These are phyloP conservation scores for Lagenaria siceraria DNA, from an alignment of 306 rosid genomes.

Conservation along the genomic window DNA sequence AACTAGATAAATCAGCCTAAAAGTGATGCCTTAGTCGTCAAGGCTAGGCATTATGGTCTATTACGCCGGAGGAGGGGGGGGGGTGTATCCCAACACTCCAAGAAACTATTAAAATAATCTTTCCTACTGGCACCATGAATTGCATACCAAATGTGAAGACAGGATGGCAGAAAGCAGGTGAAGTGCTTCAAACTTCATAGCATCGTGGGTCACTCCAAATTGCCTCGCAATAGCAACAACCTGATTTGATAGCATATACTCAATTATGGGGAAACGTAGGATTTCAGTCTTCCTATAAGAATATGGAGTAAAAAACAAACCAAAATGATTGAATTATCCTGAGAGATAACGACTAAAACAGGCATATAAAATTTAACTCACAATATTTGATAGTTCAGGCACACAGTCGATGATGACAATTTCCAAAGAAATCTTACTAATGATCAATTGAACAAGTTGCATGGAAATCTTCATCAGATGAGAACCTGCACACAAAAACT, in stretches of 20 bases:
- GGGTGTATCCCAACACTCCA: background rate
- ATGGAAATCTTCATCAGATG: constrained; percentile 45
- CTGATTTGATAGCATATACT: constrained; percentile 22
- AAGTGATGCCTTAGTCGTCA: background rate
- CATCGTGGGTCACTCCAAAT: constrained; percentile 64
- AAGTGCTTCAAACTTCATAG: constrained; percentile 71
- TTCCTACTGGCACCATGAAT: constrained; percentile 6
- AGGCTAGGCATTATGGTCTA: background rate
- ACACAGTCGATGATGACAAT: constrained; percentile 23
- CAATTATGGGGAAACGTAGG: background rate
- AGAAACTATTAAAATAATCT: background rate
- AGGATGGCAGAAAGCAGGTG: constrained; percentile 54
- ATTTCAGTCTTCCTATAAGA: background rate
- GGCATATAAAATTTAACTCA: constrained; percentile 26
- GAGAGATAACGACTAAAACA: background rate
- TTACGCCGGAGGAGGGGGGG: background rate
- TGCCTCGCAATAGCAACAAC: constrained; percentile 52
- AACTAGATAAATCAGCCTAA: background rate
- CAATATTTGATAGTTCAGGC: constrained; percentile 54
- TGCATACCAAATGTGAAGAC: constrained; percentile 50
- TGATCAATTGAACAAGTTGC: constrained; percentile 49
- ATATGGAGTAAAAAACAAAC: constrained; percentile 5
- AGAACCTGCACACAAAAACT: constrained; percentile 40
- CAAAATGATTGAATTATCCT: background rate
- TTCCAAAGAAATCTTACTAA: constrained; percentile 42